Conservation (phyloP, 768 basidiomycete genomes). For the Dentipellis fragilis region DNA sequence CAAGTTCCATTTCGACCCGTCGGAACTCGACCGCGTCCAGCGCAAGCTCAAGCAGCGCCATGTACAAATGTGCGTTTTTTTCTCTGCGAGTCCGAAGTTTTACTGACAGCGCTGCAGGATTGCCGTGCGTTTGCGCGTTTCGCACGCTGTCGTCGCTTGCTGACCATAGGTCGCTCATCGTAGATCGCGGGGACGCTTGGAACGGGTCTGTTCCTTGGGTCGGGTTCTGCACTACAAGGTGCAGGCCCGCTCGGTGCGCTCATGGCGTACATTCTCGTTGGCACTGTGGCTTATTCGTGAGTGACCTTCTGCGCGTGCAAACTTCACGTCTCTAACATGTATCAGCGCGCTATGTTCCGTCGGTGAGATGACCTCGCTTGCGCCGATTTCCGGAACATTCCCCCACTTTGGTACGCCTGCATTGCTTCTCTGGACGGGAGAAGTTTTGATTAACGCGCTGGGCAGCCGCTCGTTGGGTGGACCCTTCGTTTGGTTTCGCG, state of each 20-base stretch:
- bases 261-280: conserved; percentile 53
- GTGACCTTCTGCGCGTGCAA: conserved; percentile 24
- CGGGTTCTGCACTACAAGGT: conserved; percentile 45
- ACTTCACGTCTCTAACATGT: conserved; percentile 8
- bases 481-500: conserved; percentile 27
- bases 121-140: conserved; percentile 35
- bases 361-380: conserved; percentile 75
- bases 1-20: conserved; percentile 39
- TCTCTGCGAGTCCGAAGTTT: too few relatives aligned
- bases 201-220: conserved; percentile 66
- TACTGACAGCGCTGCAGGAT: conserved; percentile 30
- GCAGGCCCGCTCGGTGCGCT: conserved; percentile 64
- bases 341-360: conserved; percentile 50
- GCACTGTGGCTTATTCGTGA: conserved; percentile 55
- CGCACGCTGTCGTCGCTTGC: not conserved
- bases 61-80: conserved; percentile 56
- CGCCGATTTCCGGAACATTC: conserved; percentile 71
- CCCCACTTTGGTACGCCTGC: conserved; percentile 49
- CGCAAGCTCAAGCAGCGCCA: conserved; percentile 67
- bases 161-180: not conserved
- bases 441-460: not conserved
- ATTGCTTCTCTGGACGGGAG: not conserved
- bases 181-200: conserved; percentile 70
- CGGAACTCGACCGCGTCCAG: conserved; percentile 62
- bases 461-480: conserved; percentile 25